Percentiles rank a stretch among this genome's conserved stretches.
Evolutionary conservation across 1,284 basidiomycete genomes (phyloP).

Genomic region (Rhizoctonia solani): DNA sequence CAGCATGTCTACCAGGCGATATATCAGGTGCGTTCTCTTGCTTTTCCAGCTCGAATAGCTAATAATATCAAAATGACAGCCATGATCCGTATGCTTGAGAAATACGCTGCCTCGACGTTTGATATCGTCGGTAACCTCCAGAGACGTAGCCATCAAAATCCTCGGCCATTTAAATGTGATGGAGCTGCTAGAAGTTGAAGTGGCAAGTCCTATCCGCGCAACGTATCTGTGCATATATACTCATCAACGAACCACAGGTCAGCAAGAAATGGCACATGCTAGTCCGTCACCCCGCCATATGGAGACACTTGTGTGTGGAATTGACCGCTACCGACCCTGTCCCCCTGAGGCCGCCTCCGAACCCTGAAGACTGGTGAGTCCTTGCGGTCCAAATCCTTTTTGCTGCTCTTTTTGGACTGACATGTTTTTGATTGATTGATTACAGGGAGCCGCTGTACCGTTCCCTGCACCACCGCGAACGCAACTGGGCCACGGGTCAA

Average conservation of each 20-base stretch:
- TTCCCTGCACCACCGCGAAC: constrained; percentile 81
- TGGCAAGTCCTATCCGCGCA: constrained; percentile 49
- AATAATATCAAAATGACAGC: constrained; percentile 47
- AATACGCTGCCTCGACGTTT: constrained; percentile 77
- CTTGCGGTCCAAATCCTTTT: neutral
- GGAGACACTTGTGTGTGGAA: constrained; percentile 74
- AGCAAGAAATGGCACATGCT: constrained; percentile 75
- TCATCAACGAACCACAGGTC: constrained; percentile 52
- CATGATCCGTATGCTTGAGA: constrained; percentile 76
- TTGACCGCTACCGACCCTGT: constrained; percentile 76
- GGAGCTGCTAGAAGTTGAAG: constrained; percentile 64
- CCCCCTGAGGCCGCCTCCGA: constrained; percentile 61
- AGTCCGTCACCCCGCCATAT: constrained; percentile 71
- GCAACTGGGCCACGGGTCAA: constrained; percentile 76
- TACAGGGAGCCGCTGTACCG: constrained; percentile 76
- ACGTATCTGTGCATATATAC: neutral
- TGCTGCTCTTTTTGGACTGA: neutral
- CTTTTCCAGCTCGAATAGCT: too few species aligned
- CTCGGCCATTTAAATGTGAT: constrained; percentile 65
- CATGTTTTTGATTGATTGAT: constrained; percentile 24
- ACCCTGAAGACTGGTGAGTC: constrained; percentile 70
- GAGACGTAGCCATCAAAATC: constrained; percentile 66
- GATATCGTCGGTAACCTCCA: constrained; percentile 76
- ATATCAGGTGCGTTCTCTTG: constrained; percentile 50
- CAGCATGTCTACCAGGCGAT: constrained; percentile 74